Evolutionary conservation across 805 yeast species (phyloP).

Genomic region (Nematodospora valgi): DNA sequence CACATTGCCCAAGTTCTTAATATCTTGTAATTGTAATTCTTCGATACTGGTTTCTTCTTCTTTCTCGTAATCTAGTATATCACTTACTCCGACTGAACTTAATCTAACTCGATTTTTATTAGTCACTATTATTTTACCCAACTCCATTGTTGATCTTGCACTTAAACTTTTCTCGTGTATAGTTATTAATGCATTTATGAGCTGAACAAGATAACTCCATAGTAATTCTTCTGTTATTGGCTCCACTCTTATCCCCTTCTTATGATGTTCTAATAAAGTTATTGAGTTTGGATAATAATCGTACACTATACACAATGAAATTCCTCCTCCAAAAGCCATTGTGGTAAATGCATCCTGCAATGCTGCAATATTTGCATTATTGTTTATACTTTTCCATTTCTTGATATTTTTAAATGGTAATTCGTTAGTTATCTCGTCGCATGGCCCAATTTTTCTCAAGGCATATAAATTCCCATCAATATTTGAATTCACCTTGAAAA

Average conservation of each 20-base stretch:
- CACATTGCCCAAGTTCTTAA: slow-evolving; percentile 54
- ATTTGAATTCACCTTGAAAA: slow-evolving; percentile 80
- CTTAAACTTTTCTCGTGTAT: slow-evolving; percentile 65
- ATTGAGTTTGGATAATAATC: slow-evolving; percentile 80
- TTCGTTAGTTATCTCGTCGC: slow-evolving; percentile 37
- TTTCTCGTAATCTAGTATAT: slow-evolving; percentile 46
- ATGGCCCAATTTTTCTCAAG: slow-evolving; percentile 63
- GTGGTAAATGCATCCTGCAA: slow-evolving; percentile 83
- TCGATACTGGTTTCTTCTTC: slow-evolving; percentile 6
- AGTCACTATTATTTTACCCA: slow-evolving; percentile 71
- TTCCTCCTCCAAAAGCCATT: slow-evolving; percentile 61
- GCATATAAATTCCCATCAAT: slow-evolving; percentile 75
- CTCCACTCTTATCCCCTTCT: slow-evolving; percentile 39
- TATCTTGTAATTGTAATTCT: slow-evolving; percentile 50
- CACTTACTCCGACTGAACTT: slow-evolving; percentile 67
- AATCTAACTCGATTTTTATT: slow-evolving; percentile 68
- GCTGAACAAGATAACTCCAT: slow-evolving; percentile 77
- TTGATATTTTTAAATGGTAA: slow-evolving; percentile 57
- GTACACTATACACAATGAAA: slow-evolving; percentile 62
- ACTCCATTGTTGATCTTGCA: slow-evolving; percentile 56
- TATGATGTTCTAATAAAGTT: slow-evolving; percentile 68
- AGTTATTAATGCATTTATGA: slow-evolving; percentile 63
- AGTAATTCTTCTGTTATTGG: slow-evolving; percentile 61
- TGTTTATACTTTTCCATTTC: slow-evolving; percentile 55
- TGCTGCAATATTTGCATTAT: slow-evolving; percentile 54